A percentile compares a stretch with the other conserved stretches of the same genome.
phyloP scores from a whole-genome alignment of 345 rosid species.

The Psidium friedrichsthalianum region DNA sequence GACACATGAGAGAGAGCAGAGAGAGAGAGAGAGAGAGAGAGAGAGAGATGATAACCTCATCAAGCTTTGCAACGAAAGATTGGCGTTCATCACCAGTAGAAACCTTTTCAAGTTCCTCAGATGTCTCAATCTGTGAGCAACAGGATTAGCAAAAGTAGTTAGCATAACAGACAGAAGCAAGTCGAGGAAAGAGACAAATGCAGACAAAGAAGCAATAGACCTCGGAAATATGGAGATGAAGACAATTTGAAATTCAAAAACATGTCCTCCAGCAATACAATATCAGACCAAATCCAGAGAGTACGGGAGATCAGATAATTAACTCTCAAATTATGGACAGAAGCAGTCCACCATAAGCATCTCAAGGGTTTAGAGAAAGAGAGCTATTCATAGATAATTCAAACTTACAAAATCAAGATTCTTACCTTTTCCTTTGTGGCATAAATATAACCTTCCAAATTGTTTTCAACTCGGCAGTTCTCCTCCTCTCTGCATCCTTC shows the following conservation, averaged over 20 bases:
- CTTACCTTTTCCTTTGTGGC: constrained; percentile 87
- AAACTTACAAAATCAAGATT: neutral
- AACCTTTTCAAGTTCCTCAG: constrained; percentile 58
- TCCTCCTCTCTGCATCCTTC: constrained; percentile 83
- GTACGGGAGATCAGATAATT: neutral
- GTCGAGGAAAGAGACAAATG: neutral
- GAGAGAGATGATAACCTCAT: constrained; percentile 40
- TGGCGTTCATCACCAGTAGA: constrained; percentile 72
- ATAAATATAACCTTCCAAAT: constrained; percentile 89
- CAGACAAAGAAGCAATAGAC: neutral
- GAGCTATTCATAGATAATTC: neutral
- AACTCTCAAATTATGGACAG: neutral
- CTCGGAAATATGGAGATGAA: neutral
- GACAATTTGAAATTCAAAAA: neutral
- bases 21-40: neutral
- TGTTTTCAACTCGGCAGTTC: constrained; percentile 92
- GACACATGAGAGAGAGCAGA: too few species aligned
- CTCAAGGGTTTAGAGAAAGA: neutral
- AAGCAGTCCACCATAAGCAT: neutral
- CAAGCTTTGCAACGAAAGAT: constrained; percentile 73
- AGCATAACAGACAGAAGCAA: neutral
- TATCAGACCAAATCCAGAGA: neutral
- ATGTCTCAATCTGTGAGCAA: constrained; percentile 57
- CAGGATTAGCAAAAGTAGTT: neutral
- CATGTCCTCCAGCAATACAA: neutral